These are phyloP conservation scores for Leccinum rimulosum DNA, from an alignment of 768 basidiomycete genomes.

Conservation along the genomic window DNA sequence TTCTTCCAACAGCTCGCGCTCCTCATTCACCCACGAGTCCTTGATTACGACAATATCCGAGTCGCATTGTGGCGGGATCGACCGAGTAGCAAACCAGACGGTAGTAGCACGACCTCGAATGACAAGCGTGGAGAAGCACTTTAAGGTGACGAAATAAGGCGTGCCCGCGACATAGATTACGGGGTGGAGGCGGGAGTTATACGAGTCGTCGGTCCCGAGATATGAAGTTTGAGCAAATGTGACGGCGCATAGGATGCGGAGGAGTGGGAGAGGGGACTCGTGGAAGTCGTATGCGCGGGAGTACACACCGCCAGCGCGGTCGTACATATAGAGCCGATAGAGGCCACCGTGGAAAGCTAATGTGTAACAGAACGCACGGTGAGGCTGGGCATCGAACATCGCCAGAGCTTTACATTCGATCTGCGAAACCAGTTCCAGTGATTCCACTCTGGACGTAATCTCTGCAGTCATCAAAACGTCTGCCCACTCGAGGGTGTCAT, in stretches of 20 bases:
- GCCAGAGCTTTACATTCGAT: neutral
- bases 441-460: neutral
- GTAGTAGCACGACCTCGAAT: neutral
- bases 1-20: neutral
- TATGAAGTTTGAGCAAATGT: neutral
- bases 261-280: neutral
- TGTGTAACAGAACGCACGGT: neutral
- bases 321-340: neutral
- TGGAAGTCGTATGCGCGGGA: neutral
- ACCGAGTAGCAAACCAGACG: neutral
- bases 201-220: neutral
- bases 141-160: neutral
- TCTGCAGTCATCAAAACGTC: neutral
- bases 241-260: neutral
- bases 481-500: neutral
- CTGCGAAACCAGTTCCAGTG: neutral
- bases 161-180: neutral
- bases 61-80: neutral
- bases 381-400: neutral
- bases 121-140: neutral
- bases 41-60: neutral
- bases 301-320: neutral
- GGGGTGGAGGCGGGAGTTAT: neutral
- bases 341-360: neutral
- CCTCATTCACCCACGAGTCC: neutral